phyloP scores from a whole-genome alignment of 495 filamentous ascomycete species.

The Apiosordaria backusii region DNA sequence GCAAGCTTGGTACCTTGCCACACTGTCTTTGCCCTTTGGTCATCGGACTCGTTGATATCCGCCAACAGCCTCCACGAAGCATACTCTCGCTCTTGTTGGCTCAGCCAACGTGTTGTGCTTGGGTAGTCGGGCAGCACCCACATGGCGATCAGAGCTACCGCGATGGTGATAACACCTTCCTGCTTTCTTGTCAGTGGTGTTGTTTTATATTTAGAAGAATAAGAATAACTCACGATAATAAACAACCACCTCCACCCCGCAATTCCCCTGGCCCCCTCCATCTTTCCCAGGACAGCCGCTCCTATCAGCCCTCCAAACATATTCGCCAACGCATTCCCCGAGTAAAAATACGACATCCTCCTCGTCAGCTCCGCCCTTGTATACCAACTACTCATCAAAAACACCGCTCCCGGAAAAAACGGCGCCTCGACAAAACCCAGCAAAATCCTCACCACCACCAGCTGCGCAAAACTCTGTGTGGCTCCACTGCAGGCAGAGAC shows the following conservation, averaged over 20 bases:
- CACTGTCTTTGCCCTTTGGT: conserved; percentile 25
- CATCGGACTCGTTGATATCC: conserved; percentile 41
- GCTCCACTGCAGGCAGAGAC: conserved; percentile 57
- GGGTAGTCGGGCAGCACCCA: conserved; percentile 47
- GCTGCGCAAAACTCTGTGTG: conserved; percentile 50
- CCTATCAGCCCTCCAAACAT: conserved; percentile 58
- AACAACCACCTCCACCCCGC: conserved; percentile 40
- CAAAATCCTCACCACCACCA: conserved; percentile 59
- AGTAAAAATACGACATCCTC: conserved; percentile 57
- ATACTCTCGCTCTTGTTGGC: conserved; percentile 39
- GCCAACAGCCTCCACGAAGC: conserved; percentile 41
- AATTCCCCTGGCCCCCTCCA: conserved; percentile 39
- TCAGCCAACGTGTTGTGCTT: conserved; percentile 41
- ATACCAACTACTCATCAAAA: conserved; percentile 52
- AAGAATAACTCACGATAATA: conserved; percentile 26
- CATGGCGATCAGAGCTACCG: conserved; percentile 33
- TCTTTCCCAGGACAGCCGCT: conserved; percentile 45
- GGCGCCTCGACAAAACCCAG: conserved; percentile 60
- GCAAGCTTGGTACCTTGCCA: conserved; percentile 41
- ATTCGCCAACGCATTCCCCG: conserved; percentile 54
- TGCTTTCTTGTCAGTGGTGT: neutral
- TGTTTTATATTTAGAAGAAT: neutral
- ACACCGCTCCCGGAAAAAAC: conserved; percentile 49
- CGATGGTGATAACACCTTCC: conserved; percentile 43
- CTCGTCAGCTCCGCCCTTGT: conserved; percentile 46